These are phyloP conservation scores for Fusarium tanahbumbuense DNA, from an alignment of 2,329 filamentous ascomycete species.

Conservation along the genomic window DNA sequence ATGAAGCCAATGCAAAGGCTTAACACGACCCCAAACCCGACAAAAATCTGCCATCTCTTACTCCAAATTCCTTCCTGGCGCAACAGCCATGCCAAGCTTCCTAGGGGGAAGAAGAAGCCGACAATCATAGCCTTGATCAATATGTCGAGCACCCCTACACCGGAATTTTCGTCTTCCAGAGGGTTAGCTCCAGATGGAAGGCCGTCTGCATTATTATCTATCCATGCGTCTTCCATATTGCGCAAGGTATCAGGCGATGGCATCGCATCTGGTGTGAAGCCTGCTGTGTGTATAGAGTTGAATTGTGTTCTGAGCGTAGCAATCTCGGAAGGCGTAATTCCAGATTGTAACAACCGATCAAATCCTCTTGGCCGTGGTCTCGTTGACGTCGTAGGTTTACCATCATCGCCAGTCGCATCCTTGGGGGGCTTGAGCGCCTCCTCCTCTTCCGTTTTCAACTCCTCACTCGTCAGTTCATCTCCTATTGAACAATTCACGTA, in stretches of 20 bases:
- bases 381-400: slow-evolving; percentile 43
- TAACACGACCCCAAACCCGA: slow-evolving; percentile 84
- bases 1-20: slow-evolving; percentile 82
- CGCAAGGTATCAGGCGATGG: slow-evolving; percentile 81
- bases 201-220: slow-evolving; percentile 73
- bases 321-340: slow-evolving; percentile 86
- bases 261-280: slow-evolving; percentile 90
- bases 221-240: slow-evolving; percentile 88
- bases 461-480: slow-evolving; percentile 73
- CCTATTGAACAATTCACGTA: slow-evolving; percentile 97
- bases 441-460: slow-evolving; percentile 75
- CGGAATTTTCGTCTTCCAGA: slow-evolving; percentile 61
- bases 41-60: slow-evolving; percentile 84
- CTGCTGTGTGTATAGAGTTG: slow-evolving; percentile 81
- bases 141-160: slow-evolving; percentile 76
- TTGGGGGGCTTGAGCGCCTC: slow-evolving; percentile 53
- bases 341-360: slow-evolving; percentile 82
- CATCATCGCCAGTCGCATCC: slow-evolving; percentile 62
- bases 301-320: slow-evolving; percentile 89
- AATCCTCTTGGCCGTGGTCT: slow-evolving; percentile 74
- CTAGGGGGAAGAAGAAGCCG: slow-evolving; percentile 95
- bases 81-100: slow-evolving; percentile 85
- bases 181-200: slow-evolving; percentile 54
- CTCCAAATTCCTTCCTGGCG: slow-evolving; percentile 90
- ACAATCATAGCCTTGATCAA: slow-evolving; percentile 89